phyloP scores from a whole-genome alignment of 768 basidiomycete species.

The Suillus fuscotomentosus region DNA sequence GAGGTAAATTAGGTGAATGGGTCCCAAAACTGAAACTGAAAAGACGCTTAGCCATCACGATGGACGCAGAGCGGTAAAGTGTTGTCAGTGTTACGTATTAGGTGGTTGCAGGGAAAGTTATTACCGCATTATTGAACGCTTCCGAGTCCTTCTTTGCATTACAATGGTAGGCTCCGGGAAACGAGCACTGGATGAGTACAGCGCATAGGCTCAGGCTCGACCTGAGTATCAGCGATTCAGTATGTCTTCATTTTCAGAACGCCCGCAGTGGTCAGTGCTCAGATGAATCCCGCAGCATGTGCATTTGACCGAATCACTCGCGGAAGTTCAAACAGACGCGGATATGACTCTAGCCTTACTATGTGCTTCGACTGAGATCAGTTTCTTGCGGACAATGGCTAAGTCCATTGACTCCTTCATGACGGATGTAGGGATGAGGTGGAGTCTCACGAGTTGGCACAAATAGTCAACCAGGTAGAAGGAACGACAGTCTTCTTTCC shows the following conservation, averaged over 20 bases:
- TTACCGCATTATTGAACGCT: not conserved
- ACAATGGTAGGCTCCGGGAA: not conserved
- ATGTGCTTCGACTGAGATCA: not conserved
- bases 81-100: not conserved
- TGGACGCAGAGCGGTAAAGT: not conserved
- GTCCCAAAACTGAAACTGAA: not conserved
- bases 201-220: not conserved
- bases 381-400: not conserved
- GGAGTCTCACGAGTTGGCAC: not conserved
- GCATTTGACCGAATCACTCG: not conserved
- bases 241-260: not conserved
- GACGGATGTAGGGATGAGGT: not conserved
- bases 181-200: not conserved
- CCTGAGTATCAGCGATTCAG: not conserved
- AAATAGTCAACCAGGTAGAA: not conserved
- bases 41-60: constrained; percentile 1
- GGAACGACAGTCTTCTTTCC: not conserved
- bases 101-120: not conserved
- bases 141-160: not conserved
- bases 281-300: not conserved
- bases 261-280: not conserved
- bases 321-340: not conserved
- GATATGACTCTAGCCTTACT: not conserved
- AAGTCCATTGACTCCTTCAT: not conserved
- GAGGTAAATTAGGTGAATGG: constrained; percentile 25